A percentile compares a stretch with the other conserved stretches of the same genome.
Conservation (phyloP, 768 basidiomycete species). For the Crepidotus variabilis region DNA sequence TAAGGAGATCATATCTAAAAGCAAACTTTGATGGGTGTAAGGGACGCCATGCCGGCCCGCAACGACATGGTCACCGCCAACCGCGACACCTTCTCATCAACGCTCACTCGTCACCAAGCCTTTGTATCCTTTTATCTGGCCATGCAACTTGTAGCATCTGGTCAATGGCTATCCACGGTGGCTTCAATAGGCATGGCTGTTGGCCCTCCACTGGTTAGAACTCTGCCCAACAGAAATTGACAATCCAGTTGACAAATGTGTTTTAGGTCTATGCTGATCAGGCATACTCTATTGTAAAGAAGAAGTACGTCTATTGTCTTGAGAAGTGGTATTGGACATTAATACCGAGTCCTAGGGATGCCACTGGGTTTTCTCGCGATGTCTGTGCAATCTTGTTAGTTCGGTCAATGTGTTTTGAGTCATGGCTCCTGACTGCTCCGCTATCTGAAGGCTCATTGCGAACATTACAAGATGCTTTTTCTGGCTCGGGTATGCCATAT, state of each 20-base stretch:
- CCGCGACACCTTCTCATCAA: too few species aligned
- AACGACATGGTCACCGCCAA: too few species aligned
- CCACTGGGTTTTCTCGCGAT: slow-evolving; percentile 83
- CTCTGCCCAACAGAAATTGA: neutral
- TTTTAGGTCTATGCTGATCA: slow-evolving; percentile 79
- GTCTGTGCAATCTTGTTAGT: slow-evolving; percentile 79
- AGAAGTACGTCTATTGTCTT: slow-evolving; percentile 44
- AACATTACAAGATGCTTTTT: slow-evolving; percentile 91
- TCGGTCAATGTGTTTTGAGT: slow-evolving; percentile 3
- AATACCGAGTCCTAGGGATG: slow-evolving; percentile 46
- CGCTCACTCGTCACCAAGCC: too few species aligned
- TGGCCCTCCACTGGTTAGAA: slow-evolving; percentile 64
- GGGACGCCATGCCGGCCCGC: too few species aligned
- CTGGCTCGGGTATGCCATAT: slow-evolving; percentile 62
- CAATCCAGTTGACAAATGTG: neutral
- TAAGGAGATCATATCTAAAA: too few species aligned
- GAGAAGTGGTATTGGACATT: slow-evolving; percentile 1
- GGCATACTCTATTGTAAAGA: slow-evolving; percentile 73
- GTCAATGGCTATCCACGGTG: slow-evolving; percentile 60
- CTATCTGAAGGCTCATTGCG: slow-evolving; percentile 56
- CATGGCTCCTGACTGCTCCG: slow-evolving; percentile 1
- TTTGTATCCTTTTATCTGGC: neutral
- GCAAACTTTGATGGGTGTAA: too few species aligned
- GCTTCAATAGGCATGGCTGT: slow-evolving; percentile 83
- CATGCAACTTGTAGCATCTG: slow-evolving; percentile 30